These are phyloP conservation scores for Diaporthe ilicicola DNA, from an alignment of 2,329 filamentous ascomycete genomes.

Conservation along the genomic window DNA sequence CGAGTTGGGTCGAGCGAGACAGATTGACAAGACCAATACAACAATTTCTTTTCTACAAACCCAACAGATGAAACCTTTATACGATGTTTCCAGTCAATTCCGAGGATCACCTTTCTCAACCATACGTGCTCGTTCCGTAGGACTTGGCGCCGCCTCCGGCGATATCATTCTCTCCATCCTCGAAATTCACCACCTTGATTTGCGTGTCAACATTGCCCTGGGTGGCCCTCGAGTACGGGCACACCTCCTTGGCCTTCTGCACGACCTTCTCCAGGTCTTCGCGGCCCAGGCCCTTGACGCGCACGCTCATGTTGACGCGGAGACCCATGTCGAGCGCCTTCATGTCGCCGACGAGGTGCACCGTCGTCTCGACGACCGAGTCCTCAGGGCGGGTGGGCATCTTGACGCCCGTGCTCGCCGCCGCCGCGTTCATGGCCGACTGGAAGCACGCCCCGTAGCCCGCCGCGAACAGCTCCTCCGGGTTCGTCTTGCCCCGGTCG, in stretches of 20 bases:
- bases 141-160: neutral
- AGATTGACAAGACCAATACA: neutral
- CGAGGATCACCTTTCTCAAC: neutral
- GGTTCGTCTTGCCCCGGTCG: constrained; percentile 52
- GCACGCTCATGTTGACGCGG: constrained; percentile 52
- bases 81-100: neutral
- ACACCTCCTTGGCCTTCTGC: constrained; percentile 39
- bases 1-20: neutral
- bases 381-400: constrained; percentile 49
- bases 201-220: constrained; percentile 40
- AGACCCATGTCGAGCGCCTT: constrained; percentile 54
- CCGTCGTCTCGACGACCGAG: constrained; percentile 50
- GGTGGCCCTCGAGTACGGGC: constrained; percentile 42
- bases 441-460: constrained; percentile 58
- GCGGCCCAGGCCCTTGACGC: constrained; percentile 41
- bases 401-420: constrained; percentile 48
- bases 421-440: constrained; percentile 54
- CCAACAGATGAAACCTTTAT: neutral
- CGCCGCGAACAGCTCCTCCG: constrained; percentile 57
- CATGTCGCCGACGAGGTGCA: constrained; percentile 54
- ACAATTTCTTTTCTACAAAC: neutral
- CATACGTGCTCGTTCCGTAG: constrained; percentile 10
- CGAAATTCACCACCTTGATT: constrained; percentile 36
- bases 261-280: constrained; percentile 40
- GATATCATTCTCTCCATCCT: neutral